phyloP scores from a whole-genome alignment of 2,329 filamentous ascomycete genomes.

The Fusarium coffeatum region DNA sequence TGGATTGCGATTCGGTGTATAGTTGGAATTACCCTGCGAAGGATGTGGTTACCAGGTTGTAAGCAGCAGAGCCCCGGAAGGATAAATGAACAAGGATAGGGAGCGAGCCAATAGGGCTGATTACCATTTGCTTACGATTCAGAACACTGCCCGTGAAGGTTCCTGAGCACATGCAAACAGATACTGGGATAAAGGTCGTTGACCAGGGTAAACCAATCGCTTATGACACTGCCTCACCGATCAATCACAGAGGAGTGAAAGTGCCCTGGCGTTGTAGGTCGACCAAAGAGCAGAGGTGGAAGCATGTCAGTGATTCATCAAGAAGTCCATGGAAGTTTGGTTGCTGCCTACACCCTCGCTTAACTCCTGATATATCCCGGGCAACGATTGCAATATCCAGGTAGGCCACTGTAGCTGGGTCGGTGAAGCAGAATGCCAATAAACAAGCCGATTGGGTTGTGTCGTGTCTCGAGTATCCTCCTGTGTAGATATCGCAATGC shows the following conservation, averaged over 20 bases:
- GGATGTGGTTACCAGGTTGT: neutral
- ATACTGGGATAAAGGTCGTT: neutral
- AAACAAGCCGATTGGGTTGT: neutral
- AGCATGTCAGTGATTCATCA: neutral
- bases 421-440: neutral
- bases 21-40: neutral
- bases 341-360: neutral
- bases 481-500: neutral
- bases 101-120: neutral
- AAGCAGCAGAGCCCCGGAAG: neutral
- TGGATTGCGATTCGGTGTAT: neutral
- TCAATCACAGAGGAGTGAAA: neutral
- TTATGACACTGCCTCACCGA: neutral
- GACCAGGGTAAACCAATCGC: neutral
- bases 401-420: neutral
- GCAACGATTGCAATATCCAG: too few species aligned
- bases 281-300: neutral
- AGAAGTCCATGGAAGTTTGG: neutral
- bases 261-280: too few species aligned
- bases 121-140: neutral
- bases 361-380: neutral
- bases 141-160: neutral
- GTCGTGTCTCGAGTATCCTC: neutral
- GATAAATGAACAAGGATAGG: neutral
- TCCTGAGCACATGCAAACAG: neutral